Evolutionary conservation across 2,329 filamentous ascomycete genomes (phyloP).

Genomic region (Penicillium fuscoglaucum): DNA sequence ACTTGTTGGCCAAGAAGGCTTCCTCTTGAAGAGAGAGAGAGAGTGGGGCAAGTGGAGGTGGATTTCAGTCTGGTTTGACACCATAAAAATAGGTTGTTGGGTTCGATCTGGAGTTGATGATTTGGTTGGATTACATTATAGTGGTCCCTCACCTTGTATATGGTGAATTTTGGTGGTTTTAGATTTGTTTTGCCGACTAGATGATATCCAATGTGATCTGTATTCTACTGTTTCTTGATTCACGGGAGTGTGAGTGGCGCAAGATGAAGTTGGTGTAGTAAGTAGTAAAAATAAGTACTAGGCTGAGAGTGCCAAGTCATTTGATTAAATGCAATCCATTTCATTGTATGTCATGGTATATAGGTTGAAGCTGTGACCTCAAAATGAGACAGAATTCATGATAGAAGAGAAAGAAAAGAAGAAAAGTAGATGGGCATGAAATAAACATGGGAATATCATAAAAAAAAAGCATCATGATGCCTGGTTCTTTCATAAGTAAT

Average conservation of each 20-base stretch:
- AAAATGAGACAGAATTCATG: neutral
- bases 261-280: neutral
- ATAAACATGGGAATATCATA: conserved; percentile 10
- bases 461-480: conserved; percentile 7
- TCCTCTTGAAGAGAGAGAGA: conserved; percentile 8
- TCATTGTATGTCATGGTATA: conserved; percentile 6
- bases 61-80: conserved; percentile 7
- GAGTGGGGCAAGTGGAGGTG: neutral
- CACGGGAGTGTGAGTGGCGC: neutral
- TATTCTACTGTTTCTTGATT: conserved; percentile 20
- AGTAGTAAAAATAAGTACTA: neutral
- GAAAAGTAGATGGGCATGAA: neutral
- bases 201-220: conserved; percentile 34
- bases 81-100: conserved; percentile 22
- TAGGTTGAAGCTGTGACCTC: conserved; percentile 5
- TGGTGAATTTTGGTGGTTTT: conserved; percentile 11
- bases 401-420: neutral
- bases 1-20: conserved; percentile 72
- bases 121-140: conserved; percentile 15
- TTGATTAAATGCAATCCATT: neutral
- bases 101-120: conserved; percentile 23
- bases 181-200: conserved; percentile 23
- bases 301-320: neutral
- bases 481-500: neutral
- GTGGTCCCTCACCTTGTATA: conserved; percentile 16